phyloP scores from a whole-genome alignment of 2,329 filamentous ascomycete species.

The Talaromyces sp. region DNA sequence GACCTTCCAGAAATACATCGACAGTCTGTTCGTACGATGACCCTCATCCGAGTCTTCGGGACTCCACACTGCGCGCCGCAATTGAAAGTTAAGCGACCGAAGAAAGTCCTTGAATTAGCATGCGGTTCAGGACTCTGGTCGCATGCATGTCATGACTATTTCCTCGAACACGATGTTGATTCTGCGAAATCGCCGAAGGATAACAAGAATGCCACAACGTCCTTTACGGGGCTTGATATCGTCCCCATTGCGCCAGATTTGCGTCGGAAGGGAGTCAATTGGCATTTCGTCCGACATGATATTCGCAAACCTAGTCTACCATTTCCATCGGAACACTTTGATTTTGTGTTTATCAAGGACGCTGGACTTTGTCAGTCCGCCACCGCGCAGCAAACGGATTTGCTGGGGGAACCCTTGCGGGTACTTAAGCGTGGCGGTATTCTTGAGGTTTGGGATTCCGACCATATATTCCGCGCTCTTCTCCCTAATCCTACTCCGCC shows the following conservation, averaged over 20 bases:
- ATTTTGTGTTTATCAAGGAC: constrained; percentile 85
- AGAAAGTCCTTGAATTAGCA: constrained; percentile 75
- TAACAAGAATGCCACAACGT: constrained; percentile 54
- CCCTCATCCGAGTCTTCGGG: constrained; percentile 76
- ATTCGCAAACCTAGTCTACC: constrained; percentile 70
- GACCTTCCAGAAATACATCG: constrained; percentile 83
- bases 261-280: constrained; percentile 70
- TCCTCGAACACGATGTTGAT: constrained; percentile 59
- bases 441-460: constrained; percentile 84
- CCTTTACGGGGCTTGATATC: constrained; percentile 78
- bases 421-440: constrained; percentile 71
- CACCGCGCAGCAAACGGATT: constrained; percentile 47
- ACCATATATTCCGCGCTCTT: constrained; percentile 77
- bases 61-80: constrained; percentile 69
- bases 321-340: constrained; percentile 73
- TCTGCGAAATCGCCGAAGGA: not conserved
- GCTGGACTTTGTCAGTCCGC: constrained; percentile 63
- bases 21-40: constrained; percentile 75
- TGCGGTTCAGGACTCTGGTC: constrained; percentile 91
- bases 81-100: constrained; percentile 62
- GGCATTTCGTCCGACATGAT: constrained; percentile 86
- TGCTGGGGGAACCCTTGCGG: constrained; percentile 70
- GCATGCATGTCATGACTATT: constrained; percentile 73
- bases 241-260: constrained; percentile 64
- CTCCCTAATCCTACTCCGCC: constrained; percentile 67